phyloP scores from a whole-genome alignment of 352 stramenopile genomes.

The Phytophthora capsici region DNA sequence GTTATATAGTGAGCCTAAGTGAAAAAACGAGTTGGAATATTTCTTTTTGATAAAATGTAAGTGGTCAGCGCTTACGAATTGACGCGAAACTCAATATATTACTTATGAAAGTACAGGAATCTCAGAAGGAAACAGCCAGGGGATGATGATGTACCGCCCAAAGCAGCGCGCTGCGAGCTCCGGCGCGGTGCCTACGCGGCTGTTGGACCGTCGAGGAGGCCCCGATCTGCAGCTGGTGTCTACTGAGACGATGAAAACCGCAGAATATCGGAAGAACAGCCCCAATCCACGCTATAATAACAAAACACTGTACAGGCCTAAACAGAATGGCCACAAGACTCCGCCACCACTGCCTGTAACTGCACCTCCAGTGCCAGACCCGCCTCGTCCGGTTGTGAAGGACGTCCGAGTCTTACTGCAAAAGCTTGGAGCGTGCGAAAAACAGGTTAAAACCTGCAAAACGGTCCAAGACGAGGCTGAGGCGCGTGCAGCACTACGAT shows the following conservation, averaged over 20 bases:
- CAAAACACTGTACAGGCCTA: slow-evolving; percentile 15
- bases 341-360: not conserved
- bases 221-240: not conserved
- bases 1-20: too few relatives aligned
- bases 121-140: slow-evolving; percentile 13
- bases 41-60: too few relatives aligned
- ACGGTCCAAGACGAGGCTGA: slow-evolving; percentile 4
- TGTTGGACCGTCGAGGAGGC: slow-evolving; percentile 10
- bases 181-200: slow-evolving; percentile 4
- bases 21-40: too few relatives aligned
- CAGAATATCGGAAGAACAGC: slow-evolving; percentile 5
- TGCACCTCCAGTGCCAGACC: not conserved
- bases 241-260: not conserved
- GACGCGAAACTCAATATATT: too few relatives aligned
- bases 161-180: slow-evolving; percentile 12
- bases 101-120: too few relatives aligned
- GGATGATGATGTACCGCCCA: slow-evolving; percentile 6
- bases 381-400: slow-evolving; percentile 5
- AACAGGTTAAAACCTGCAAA: slow-evolving; percentile 23
- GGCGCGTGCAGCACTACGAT: slow-evolving; percentile 25
- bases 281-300: slow-evolving; percentile 8
- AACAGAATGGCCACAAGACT: slow-evolving; percentile 3
- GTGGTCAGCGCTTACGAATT: too few relatives aligned
- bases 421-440: slow-evolving; percentile 27
- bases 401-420: slow-evolving; percentile 23